phyloP scores from a whole-genome alignment of 73 alveolate genomes.

The Paramecium octaurelia region DNA sequence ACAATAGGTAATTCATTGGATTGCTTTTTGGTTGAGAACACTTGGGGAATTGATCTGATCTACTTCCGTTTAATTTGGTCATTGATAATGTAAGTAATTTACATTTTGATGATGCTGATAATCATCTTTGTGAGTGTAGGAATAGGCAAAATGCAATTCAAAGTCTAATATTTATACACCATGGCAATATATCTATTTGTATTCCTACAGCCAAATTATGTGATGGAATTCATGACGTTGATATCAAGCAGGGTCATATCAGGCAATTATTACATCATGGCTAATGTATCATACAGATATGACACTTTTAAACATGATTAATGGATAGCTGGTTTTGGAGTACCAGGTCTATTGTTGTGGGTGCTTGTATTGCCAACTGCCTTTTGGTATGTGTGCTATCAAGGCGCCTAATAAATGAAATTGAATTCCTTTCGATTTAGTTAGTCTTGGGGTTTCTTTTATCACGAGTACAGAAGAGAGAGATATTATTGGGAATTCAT shows the following conservation, averaged over 20 bases:
- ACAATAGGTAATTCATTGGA: slow-evolving; percentile 40
- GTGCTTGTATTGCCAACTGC: neutral
- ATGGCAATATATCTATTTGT: slow-evolving; percentile 5
- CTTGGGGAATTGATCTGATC: slow-evolving; percentile 22
- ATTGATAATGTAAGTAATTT: slow-evolving; percentile 10
- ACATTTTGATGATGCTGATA: neutral
- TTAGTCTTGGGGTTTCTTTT: slow-evolving; percentile 42
- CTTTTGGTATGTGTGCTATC: neutral
- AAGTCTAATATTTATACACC: slow-evolving; percentile 6
- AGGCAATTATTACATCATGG: neutral
- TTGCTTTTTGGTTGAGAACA: slow-evolving; percentile 2
- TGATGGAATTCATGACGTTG: slow-evolving; percentile 1
- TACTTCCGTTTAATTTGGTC: slow-evolving; percentile 31
- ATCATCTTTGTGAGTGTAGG: neutral
- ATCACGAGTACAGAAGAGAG: slow-evolving; percentile 5
- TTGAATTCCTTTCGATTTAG: neutral
- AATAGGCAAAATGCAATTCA: neutral
- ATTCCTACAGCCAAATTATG: slow-evolving; percentile 12
- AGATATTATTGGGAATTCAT: slow-evolving; percentile 48
- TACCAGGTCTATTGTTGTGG: slow-evolving; percentile 15
- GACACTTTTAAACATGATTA: slow-evolving; percentile 45
- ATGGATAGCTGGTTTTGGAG: slow-evolving; percentile 51
- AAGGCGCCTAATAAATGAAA: slow-evolving; percentile 29
- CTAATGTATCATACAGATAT: slow-evolving; percentile 32
- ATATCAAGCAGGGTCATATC: slow-evolving; percentile 22